These are phyloP conservation scores for Vigna nakashimae DNA, from an alignment of 306 rosid species.

Conservation along the genomic window DNA sequence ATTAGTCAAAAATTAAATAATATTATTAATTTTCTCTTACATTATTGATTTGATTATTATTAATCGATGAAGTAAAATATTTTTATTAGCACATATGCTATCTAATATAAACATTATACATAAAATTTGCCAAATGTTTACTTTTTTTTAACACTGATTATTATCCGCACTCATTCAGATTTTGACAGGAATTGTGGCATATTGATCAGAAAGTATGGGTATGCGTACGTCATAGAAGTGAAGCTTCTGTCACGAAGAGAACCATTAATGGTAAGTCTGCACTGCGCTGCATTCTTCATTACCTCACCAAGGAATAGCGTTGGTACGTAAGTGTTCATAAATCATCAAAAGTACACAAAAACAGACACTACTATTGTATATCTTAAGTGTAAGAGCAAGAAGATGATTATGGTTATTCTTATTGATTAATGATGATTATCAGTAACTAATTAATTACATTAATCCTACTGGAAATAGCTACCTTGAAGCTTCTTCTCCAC, in stretches of 20 bases:
- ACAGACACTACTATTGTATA: not conserved
- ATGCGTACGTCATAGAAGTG: not conserved
- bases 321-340: not conserved
- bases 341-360: not conserved
- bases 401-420: not conserved
- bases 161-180: too few species aligned
- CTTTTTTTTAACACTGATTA: too few species aligned
- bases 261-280: not conserved
- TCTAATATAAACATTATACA: too few species aligned
- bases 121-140: too few species aligned
- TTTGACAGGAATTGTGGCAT: too few species aligned
- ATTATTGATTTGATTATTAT: too few species aligned
- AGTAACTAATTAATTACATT: not conserved
- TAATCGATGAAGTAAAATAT: too few species aligned
- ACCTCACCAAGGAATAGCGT: not conserved
- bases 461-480: slow-evolving; percentile 33
- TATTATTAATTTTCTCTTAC: too few species aligned
- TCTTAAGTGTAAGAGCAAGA: too few species aligned
- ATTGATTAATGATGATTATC: not conserved
- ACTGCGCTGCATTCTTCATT: not conserved
- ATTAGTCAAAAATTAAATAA: too few species aligned
- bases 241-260: not conserved
- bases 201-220: too few species aligned
- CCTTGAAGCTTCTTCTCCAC: slow-evolving; percentile 68
- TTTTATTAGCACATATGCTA: too few species aligned